Base-by-base conservation (phyloP, 164 flowering plant species). In the Dillenia turbinata region DNA sequence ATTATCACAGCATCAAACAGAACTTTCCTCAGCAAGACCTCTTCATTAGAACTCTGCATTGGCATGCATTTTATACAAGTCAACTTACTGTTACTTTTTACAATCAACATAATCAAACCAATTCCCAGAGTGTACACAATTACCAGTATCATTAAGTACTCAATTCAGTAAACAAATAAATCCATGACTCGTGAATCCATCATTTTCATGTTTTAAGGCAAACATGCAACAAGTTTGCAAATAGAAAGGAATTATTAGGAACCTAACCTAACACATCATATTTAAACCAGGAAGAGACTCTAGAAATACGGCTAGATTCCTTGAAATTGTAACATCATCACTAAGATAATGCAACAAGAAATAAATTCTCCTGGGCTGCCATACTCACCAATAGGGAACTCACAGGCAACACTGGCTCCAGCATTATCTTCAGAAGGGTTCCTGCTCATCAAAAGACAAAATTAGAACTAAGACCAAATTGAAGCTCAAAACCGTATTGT, bases 1-100 rank as follows among this genome's bases (percentile, higher is more conserved):
- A 87, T 68, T 62, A 85, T 67, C 33, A 82, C 77, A 71, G 77
- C 85, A 78, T 89, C 96, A 69, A 75, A 80, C 15, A 85, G 66
- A 61, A 82, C 70, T 74, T 77, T 77, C 62, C 80, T 77, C 54
- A 89, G 17, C 49, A 75, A 44, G 9, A 54, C 59, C 69, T 76
- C 86, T 63, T 81, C 81, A 52, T 78, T 80, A 26, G 81, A 62
- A 67, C 67, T 69, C 92, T 89, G 81, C 71, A 59, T 66, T 57
- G 5, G 54, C 63, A 46, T 0, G 40, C n/a, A 44, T 14, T 33
- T 45, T 12, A 52, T 33, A 33, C 40, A 33, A 33, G 40, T 4
- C 40, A 33, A 33, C 40, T 33, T 33, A 33, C 7, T 5, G 40
- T 33, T 33, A 33, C 40, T 33, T 33, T 33, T 33, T 33, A 33